phyloP scores from a whole-genome alignment of 1,284 basidiomycete genomes.

The Puccinia polysora region DNA sequence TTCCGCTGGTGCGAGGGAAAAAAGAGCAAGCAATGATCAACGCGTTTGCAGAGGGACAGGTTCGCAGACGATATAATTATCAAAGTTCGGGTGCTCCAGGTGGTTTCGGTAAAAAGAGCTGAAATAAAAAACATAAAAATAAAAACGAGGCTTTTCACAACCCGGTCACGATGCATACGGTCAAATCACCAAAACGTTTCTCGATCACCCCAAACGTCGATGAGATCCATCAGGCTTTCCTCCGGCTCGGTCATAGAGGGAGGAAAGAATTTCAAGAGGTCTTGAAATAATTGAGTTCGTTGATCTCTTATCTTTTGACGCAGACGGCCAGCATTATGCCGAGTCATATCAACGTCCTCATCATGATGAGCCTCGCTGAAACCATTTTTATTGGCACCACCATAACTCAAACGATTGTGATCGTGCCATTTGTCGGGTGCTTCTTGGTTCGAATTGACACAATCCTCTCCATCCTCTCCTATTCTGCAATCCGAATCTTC shows the following conservation, averaged over 20 bases:
- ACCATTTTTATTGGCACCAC: no score
- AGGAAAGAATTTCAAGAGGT: conserved; percentile 62
- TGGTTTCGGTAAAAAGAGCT: no score
- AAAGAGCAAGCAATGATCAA: no score
- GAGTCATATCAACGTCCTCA: not conserved
- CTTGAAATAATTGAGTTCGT: conserved; percentile 66
- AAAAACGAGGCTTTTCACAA: no score
- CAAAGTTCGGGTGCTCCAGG: no score
- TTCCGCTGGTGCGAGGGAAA: no score
- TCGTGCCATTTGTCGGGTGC: not conserved
- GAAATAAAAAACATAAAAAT: no score
- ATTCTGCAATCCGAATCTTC: no score
- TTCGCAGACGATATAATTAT: no score
- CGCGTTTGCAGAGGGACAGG: no score
- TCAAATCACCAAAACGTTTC: conserved; percentile 16
- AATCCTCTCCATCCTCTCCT: conserved; percentile 47
- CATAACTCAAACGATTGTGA: not conserved
- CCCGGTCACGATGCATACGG: no score
- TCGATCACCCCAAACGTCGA: conserved; percentile 51
- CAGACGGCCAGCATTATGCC: conserved; percentile 50
- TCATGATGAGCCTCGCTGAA: not conserved
- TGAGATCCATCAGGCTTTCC: conserved; percentile 60
- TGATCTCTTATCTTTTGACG: conserved; percentile 51
- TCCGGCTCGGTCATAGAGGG: conserved; percentile 64
- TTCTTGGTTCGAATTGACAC: conserved; percentile 53